Base-by-base conservation (phyloP, 495 filamentous ascomycete genomes). In the Tuber magnatum region DNA sequence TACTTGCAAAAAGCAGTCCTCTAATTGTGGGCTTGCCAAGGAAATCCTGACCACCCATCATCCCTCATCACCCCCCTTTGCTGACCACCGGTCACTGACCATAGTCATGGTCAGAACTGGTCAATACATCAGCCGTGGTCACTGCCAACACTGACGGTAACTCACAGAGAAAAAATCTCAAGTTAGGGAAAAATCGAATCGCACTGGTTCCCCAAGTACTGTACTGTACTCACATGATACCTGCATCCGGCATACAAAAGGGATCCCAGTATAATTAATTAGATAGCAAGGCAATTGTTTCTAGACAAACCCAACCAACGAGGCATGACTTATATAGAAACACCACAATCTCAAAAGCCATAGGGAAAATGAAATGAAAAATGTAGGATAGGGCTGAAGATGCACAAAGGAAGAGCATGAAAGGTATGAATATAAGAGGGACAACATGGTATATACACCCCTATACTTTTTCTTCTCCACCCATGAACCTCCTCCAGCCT, bases 341-440 rank as follows among this genome's bases (percentile, higher is more conserved):
- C 56, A 65, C 28, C 28, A n/a, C 46, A 51, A 51, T 65, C 56
- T 65, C 56, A 65, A 51, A n/a, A 65, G 56, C 56, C 56, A 65
- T 35, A 35, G 6, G 28, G 48, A 20, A 2, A 40, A 40, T 7
- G 6, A 56, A 28, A n/a, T 12, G 32, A 65, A 61, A 65, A 65
- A 35, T 32, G 56, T 35, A 65, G 56, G 56, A 65, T 65, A 65
- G 56, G 32, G 32, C 56, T 65, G 14, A 65, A 65, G 56, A 18
- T 65, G 56, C n/a, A 24, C 7, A 28, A 28, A 56, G 48, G 4
- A 51, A 51, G 51, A 28, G 10, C 56, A 65, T 4, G 18, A 65
- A 35, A 65, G 28, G 56, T 12, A 65, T 14, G 28, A 65, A 65
- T 35, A 65, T 65, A 65, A 65, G 56, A 35, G 56, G 28, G 56